Percentiles rank a stretch among this genome's conserved stretches.
These are phyloP conservation scores for Endothia cerciana DNA, from an alignment of 2,329 filamentous ascomycete genomes.

Conservation along the genomic window DNA sequence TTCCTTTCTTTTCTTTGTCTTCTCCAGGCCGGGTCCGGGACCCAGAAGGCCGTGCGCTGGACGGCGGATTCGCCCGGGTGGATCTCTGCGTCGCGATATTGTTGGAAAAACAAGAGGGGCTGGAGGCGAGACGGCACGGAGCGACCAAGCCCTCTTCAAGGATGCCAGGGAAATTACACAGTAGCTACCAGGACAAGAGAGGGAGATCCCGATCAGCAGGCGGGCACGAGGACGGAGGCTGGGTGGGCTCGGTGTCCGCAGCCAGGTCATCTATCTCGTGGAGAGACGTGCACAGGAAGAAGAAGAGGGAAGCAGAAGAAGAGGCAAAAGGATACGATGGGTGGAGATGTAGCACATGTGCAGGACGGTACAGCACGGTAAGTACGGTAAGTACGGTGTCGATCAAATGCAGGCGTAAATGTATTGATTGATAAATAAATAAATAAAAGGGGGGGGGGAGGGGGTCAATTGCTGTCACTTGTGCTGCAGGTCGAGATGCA, in stretches of 20 bases:
- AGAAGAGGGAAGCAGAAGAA: neutral
- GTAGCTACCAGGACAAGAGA: neutral
- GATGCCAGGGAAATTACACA: too few species aligned
- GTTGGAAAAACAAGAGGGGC: neutral
- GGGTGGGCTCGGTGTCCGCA: neutral
- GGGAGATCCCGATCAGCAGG: neutral
- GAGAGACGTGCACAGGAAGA: neutral
- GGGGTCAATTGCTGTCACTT: too few species aligned
- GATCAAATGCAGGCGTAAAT: too few species aligned
- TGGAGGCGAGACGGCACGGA: neutral
- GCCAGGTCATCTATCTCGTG: neutral
- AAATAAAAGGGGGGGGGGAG: too few species aligned
- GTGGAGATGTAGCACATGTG: conserved; percentile 3
- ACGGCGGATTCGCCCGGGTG: neutral
- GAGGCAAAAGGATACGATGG: too few species aligned
- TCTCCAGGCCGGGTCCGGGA: neutral
- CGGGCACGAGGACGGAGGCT: neutral
- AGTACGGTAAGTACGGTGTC: neutral
- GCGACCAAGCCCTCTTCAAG: too few species aligned
- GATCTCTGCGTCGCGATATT: neutral
- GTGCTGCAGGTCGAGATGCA: conserved; percentile 11
- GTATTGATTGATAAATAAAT: too few species aligned
- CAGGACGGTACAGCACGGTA: neutral
- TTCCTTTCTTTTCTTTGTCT: too few species aligned
- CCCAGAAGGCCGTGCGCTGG: neutral